Evolutionary conservation across 257 asterid genomes (phyloP).

Genomic region (Verbascum thapsus): DNA sequence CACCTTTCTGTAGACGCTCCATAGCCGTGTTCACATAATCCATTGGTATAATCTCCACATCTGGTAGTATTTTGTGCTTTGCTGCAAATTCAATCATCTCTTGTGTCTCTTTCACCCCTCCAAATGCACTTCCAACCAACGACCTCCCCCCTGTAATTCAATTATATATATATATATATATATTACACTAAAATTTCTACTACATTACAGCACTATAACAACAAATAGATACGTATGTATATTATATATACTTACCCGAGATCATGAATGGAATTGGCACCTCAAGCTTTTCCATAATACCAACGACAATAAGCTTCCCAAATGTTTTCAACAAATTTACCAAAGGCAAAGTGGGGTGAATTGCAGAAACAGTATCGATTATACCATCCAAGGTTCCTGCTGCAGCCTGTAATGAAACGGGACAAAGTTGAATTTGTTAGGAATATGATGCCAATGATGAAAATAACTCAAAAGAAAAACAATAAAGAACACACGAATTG

Average conservation of each 20-base stretch:
- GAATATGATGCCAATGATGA: no score
- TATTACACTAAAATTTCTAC: neutral
- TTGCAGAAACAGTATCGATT: constrained; percentile 43
- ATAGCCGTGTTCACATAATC: constrained; percentile 41
- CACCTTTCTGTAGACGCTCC: constrained; percentile 40
- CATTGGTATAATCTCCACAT: constrained; percentile 37
- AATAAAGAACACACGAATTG: no score
- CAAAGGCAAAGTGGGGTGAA: constrained; percentile 37
- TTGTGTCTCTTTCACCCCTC: constrained; percentile 44
- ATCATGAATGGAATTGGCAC: constrained; percentile 36
- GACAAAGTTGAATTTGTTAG: no score
- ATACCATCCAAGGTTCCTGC: constrained; percentile 42
- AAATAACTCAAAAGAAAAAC: no score
- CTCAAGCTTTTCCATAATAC: constrained; percentile 32
- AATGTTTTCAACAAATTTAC: constrained; percentile 35
- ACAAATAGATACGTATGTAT: no score
- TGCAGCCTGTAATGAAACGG: constrained; percentile 36
- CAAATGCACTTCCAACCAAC: constrained; percentile 33
- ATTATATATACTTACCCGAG: constrained; percentile 25
- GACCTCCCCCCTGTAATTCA: constrained; percentile 36
- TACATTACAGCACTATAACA: neutral
- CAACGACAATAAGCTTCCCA: constrained; percentile 41
- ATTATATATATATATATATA: neutral
- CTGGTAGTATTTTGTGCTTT: constrained; percentile 39
- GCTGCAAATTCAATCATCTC: constrained; percentile 47